Evolutionary conservation across 352 stramenopile species (phyloP).

Genomic region (Globisporangium parvum): DNA sequence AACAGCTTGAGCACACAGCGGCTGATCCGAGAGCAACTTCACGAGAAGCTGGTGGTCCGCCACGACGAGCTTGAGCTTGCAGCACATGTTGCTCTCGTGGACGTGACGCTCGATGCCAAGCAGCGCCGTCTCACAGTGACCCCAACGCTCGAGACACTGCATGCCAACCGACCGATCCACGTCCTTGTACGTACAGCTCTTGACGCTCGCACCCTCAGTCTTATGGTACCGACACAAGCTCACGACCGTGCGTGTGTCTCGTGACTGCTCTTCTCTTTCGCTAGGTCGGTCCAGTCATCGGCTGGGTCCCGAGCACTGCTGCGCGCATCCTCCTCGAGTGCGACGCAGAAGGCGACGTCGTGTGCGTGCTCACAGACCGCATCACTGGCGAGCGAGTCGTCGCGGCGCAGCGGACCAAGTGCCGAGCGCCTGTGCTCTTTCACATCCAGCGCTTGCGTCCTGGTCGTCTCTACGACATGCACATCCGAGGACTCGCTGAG

Average conservation of each 20-base stretch:
- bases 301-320: constrained; percentile 21
- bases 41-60: constrained; percentile 2
- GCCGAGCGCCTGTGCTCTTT: constrained; percentile 24
- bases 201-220: background rate
- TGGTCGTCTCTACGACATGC: constrained; percentile 33
- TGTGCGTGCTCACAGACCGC: constrained; percentile 32
- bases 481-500: constrained; percentile 20
- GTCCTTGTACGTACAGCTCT: constrained; percentile 6
- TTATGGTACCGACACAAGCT: background rate
- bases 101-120: background rate
- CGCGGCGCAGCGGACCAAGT: constrained; percentile 5
- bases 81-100: constrained; percentile 2
- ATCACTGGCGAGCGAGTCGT: constrained; percentile 18
- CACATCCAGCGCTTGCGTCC: constrained; percentile 20
- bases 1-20: background rate
- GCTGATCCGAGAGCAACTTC: background rate
- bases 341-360: constrained; percentile 25
- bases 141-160: background rate
- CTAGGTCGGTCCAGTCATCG: constrained; percentile 40
- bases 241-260: background rate
- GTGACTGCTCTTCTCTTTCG: background rate
- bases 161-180: background rate
- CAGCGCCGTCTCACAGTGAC: background rate
- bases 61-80: constrained; percentile 5
- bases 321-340: constrained; percentile 40